phyloP scores from a whole-genome alignment of 345 rosid species.

The Brassica nigra region DNA sequence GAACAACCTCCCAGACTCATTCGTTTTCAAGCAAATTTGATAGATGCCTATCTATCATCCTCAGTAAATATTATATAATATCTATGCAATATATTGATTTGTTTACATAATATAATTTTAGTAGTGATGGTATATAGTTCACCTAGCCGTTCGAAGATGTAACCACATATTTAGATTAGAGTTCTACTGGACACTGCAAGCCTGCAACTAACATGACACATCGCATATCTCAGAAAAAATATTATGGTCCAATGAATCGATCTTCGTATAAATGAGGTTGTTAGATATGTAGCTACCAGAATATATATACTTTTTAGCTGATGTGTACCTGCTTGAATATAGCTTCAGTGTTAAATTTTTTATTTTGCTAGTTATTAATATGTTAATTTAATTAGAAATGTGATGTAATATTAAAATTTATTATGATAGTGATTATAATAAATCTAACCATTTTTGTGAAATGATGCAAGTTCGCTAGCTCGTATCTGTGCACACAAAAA shows the following conservation, averaged over 20 bases:
- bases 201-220: background rate
- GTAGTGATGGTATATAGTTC: background rate
- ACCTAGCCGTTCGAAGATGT: background rate
- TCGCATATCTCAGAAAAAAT: background rate
- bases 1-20: background rate
- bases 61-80: background rate
- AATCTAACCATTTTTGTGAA: background rate
- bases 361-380: too few relatives aligned
- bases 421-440: background rate
- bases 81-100: background rate
- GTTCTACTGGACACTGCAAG: constrained; percentile 7
- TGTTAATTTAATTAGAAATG: background rate
- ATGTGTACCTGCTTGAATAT: background rate
- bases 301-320: background rate
- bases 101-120: background rate
- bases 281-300: background rate
- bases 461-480: background rate
- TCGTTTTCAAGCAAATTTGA: background rate
- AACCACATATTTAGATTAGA: background rate
- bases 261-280: background rate
- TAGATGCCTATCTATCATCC: background rate
- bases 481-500: background rate
- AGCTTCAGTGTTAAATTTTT: background rate
- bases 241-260: constrained; percentile 5
- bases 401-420: background rate